Evolutionary conservation across 495 filamentous ascomycete genomes (phyloP).

Genomic region (Rostrohypoxylon terebratum): DNA sequence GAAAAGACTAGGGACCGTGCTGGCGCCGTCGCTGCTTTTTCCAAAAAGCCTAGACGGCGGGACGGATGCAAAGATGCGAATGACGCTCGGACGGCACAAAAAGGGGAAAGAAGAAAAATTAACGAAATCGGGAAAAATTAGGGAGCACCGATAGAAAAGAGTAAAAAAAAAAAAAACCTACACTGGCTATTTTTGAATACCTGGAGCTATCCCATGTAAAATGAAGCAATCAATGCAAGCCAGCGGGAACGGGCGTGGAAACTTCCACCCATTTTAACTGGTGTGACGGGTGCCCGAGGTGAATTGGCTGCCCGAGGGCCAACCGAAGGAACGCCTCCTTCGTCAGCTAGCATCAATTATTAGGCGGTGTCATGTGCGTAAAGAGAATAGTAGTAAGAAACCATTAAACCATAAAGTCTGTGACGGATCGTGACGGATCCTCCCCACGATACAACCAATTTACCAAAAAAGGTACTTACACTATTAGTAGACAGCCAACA

Average conservation of each 20-base stretch:
- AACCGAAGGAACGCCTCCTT: constrained; percentile 35
- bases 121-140: constrained; percentile 2
- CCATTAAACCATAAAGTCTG: constrained; percentile 24
- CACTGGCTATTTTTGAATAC: constrained; percentile 36
- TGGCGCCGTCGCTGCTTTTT: constrained; percentile 3
- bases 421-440: constrained; percentile 25
- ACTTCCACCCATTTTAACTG: constrained; percentile 37
- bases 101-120: constrained; percentile 14
- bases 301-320: constrained; percentile 38
- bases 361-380: constrained; percentile 30
- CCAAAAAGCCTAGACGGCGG: background rate
- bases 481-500: background rate
- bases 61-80: background rate
- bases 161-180: constrained; percentile 12
- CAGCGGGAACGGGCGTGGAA: constrained; percentile 34
- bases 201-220: constrained; percentile 15
- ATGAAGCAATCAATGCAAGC: constrained; percentile 46
- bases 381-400: constrained; percentile 41
- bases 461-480: background rate
- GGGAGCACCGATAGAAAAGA: constrained; percentile 8
- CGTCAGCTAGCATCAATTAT: constrained; percentile 29
- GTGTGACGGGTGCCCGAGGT: constrained; percentile 36
- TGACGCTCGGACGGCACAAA: constrained; percentile 34
- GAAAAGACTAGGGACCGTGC: background rate
- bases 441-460: background rate